These are phyloP conservation scores for Chaetoceros muelleri DNA, from an alignment of 108 stramenopile species.

Conservation along the genomic window DNA sequence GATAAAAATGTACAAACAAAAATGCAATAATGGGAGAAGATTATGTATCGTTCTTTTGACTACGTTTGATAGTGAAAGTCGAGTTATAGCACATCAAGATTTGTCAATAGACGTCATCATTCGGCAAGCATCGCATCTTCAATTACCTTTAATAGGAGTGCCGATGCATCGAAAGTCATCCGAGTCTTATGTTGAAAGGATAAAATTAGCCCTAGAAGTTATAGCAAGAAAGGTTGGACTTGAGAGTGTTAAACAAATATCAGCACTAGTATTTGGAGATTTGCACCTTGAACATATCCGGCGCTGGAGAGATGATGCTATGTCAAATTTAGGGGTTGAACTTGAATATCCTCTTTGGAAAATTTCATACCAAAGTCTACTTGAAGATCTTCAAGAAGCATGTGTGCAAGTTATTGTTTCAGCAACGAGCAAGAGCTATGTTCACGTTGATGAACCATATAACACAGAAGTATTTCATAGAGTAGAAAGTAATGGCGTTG, in stretches of 20 bases:
- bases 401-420: constrained; percentile 41
- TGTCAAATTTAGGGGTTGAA: constrained; percentile 30
- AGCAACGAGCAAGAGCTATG: constrained; percentile 23
- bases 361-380: constrained; percentile 36
- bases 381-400: constrained; percentile 53
- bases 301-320: constrained; percentile 58
- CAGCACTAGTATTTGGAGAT: constrained; percentile 78
- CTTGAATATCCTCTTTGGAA: constrained; percentile 72
- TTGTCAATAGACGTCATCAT: constrained; percentile 56
- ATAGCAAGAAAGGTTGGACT: constrained; percentile 13
- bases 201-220: constrained; percentile 41
- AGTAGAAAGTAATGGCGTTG: constrained; percentile 21
- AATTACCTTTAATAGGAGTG: constrained; percentile 64
- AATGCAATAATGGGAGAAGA: constrained; percentile 3
- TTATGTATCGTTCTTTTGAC: constrained; percentile 72
- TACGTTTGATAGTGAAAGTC: constrained; percentile 72
- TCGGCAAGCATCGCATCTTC: constrained; percentile 57
- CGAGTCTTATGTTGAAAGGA: constrained; percentile 51
- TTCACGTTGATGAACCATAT: constrained; percentile 40
- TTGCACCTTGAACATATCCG: constrained; percentile 86
- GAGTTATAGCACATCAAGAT: constrained; percentile 84
- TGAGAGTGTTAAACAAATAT: constrained; percentile 10
- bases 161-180: constrained; percentile 61
- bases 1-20: constrained; percentile 17
- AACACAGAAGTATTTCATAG: constrained; percentile 20